These are phyloP conservation scores for Phytophthora constricta DNA, from an alignment of 352 stramenopile genomes.

Conservation along the genomic window DNA sequence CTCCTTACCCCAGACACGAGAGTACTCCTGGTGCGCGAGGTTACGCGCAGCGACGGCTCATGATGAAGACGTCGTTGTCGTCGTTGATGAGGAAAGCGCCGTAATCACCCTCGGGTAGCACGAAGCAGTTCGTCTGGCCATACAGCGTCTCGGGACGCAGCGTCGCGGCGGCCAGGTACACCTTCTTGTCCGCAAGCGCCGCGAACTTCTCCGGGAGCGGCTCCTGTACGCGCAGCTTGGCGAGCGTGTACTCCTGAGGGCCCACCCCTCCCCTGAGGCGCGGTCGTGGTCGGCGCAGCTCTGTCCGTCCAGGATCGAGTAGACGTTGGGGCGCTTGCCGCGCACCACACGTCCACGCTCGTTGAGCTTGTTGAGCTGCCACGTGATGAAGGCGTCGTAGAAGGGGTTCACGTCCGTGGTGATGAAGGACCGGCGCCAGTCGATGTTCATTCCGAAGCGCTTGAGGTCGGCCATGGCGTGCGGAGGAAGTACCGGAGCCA, in stretches of 20 bases:
- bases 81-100: conserved; percentile 97
- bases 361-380: conserved; percentile 98
- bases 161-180: conserved; percentile 98
- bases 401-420: conserved; percentile 99
- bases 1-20: conserved; percentile 88
- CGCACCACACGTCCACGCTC: conserved; percentile 89
- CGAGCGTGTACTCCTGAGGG: conserved; percentile 99
- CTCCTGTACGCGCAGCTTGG: conserved; percentile 96
- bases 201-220: conserved; percentile 81
- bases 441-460: conserved; percentile 96
- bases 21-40: conserved; percentile 95
- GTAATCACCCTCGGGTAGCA: conserved; percentile 99
- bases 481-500: conserved; percentile 99
- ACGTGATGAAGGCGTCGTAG: conserved; percentile 99
- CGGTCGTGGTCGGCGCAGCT: conserved; percentile 99
- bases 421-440: conserved; percentile 99
- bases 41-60: conserved; percentile 94
- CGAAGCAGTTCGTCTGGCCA: conserved; percentile 99
- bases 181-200: conserved; percentile 85
- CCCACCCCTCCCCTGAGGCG: conserved; percentile 96
- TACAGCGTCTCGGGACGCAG: conserved; percentile 99
- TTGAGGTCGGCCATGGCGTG: conserved; percentile 97
- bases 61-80: conserved; percentile 95
- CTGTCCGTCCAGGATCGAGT: conserved; percentile 98
- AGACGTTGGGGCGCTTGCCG: conserved; percentile 99